Base-by-base conservation (phyloP, 1,284 basidiomycete genomes). In the Puccinia horiana region DNA sequence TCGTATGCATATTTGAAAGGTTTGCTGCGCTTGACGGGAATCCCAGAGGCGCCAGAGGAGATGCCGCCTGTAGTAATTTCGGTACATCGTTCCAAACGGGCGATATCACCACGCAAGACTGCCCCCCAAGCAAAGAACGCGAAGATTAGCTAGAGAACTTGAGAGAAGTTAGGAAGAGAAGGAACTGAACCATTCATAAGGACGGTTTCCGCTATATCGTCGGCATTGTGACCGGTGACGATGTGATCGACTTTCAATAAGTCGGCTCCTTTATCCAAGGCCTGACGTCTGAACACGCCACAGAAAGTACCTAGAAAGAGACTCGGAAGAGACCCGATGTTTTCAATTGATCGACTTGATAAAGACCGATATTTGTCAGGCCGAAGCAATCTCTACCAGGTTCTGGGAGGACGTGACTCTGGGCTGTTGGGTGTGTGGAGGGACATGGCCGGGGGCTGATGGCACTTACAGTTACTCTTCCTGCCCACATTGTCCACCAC, bases 1-100 rank as follows among this genome's bases (percentile, higher is more conserved):
- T 99, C 97, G 86, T 99, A 99, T 0, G 95, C 93, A 86, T 98
- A 88, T 88, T 98, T 99, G 90, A 99, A 99, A 2, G 96, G 96
- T 88, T 99, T 99, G 83, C 94, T 96, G 69, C 97, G 91, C 87
- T 92, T 94, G 86, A 99, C 98, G 0, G 94, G 96, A 85, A 96
- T 94, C 87, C 96, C 94, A n/a, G 84, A 84, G 0, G 83, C 81
- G 32, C 61, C 42, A 20, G 72, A 74, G 32, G 83, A 74, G 20
- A 78, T 44, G 52, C 93, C 93, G 86, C 94, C 92, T 0, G 96
- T 96, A 78, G 94, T 95, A 82, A 99, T 96, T 67, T 92, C 90
- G 0, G 96, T 99, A 87, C 96, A 99, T 76, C 96, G 90, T 20
- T 94, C 94, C 6, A 99, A 89, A 42, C 96, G 91, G 9, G 96